These are phyloP conservation scores for Trifolium repens DNA, from an alignment of 306 rosid species.

Conservation along the genomic window DNA sequence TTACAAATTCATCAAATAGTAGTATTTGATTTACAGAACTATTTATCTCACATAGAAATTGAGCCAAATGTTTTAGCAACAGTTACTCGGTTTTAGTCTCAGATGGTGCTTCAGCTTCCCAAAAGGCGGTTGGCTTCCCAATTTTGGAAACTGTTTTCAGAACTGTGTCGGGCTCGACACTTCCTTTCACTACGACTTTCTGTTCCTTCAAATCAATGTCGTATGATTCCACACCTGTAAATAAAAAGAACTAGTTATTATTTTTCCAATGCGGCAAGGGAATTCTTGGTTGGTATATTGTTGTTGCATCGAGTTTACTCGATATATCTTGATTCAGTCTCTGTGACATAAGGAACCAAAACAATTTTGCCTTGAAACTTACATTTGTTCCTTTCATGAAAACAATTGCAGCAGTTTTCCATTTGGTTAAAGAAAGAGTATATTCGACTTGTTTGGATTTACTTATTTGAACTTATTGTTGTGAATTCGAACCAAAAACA, in stretches of 20 bases:
- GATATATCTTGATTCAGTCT: not conserved
- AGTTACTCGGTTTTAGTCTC: slow-evolving; percentile 38
- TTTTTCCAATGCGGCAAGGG: not conserved
- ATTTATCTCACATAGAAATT: slow-evolving; percentile 27
- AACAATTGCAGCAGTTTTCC: not conserved
- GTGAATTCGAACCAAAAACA: too few species aligned
- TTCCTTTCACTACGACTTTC: slow-evolving; percentile 94
- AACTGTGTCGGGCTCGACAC: slow-evolving; percentile 70
- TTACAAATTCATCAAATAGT: slow-evolving; percentile 25
- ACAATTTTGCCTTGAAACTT: not conserved
- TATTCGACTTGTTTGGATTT: too few species aligned
- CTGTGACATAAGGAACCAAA: too few species aligned
- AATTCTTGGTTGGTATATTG: slow-evolving; percentile 4
- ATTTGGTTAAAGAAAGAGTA: not conserved
- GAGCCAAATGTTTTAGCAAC: slow-evolving; percentile 48
- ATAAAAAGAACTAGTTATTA: slow-evolving; percentile 19
- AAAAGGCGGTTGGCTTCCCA: slow-evolving; percentile 87
- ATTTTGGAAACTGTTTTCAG: slow-evolving; percentile 87
- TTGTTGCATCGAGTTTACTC: slow-evolving; percentile 4
- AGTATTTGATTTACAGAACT: slow-evolving; percentile 31
- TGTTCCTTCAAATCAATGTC: slow-evolving; percentile 87
- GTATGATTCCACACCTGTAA: slow-evolving; percentile 82
- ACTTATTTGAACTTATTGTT: too few species aligned
- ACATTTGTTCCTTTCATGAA: not conserved
- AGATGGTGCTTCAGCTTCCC: slow-evolving; percentile 67